Base-by-base conservation (phyloP, 306 rosid genomes). In the Glycyrrhiza uralensis region DNA sequence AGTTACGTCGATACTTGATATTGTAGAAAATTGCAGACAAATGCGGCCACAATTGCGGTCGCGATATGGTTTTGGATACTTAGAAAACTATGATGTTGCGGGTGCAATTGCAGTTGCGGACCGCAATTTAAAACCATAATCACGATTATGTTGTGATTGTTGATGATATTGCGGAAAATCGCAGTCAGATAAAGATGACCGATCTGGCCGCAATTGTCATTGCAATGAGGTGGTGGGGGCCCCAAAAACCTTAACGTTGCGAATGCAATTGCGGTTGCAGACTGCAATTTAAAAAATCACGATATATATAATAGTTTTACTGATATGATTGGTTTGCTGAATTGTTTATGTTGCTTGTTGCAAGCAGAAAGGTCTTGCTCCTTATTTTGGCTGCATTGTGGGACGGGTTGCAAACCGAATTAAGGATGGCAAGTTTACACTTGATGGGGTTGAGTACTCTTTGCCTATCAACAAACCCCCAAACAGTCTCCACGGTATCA, bases 391-490 rank as follows among this genome's bases (percentile, higher is more conserved):
- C 61, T 85, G 91, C 91, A 91, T 94, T 75, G 98, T 94, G 72
- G 98, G 98, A 24, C 92, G 98, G 38, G 98, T 94, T 4, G 97
- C 98, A 0, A 94, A 91, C 76, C 61, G 98, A 69, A 89, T 94
- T 70, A 91, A 89, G 80, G 92, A 87, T 22, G 98, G 98, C 41
- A 94, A 86, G 82, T 94, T 94, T 76, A 85, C 79, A 33, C 95
- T 94, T 39, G 85, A 91, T 30, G 95, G 90, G 22, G 75, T 76
- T 69, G 78, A 87, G 58, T 80, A 89, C 79, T 77, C 90, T 60
- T 75, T 94, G 82, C 91, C 98, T 50, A 14, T 94, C 79, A 94
- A 94, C 87, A 86, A 7, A 8, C 90, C 96, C 39, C 98, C 98
- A 50, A 91, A 91, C 83, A 89, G 92, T 87, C 96, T 91, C 56